Percentiles rank a stretch among this genome's conserved stretches.
These are phyloP conservation scores for Podochytrium sp. DNA, from an alignment of 192 early-diverging fungal genomes.

Conservation along the genomic window DNA sequence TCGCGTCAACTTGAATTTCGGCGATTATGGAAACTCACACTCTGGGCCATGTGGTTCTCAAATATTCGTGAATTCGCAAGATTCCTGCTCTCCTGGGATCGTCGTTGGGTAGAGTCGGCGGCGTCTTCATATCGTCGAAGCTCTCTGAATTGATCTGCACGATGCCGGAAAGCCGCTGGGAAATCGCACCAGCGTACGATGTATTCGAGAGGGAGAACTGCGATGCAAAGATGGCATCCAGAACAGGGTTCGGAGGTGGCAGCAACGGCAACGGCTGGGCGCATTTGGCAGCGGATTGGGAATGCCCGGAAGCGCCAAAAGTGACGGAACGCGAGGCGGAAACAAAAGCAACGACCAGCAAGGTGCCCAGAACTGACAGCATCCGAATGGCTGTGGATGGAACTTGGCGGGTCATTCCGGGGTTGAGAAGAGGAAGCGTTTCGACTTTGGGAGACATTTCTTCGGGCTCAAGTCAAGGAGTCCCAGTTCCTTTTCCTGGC, in stretches of 20 bases:
- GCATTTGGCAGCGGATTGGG: too few relatives aligned
- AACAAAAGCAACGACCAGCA: too few relatives aligned
- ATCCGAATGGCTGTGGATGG: too few relatives aligned
- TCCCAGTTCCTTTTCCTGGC: too few relatives aligned
- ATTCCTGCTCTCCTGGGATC: slow-evolving; percentile 18
- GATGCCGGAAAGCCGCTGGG: slow-evolving; percentile 33
- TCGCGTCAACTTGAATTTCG: too few relatives aligned
- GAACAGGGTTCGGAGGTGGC: slow-evolving; percentile 5
- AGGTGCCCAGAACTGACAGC: too few relatives aligned
- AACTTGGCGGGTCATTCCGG: too few relatives aligned
- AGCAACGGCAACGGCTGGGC: slow-evolving; percentile 18
- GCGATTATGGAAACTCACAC: slow-evolving; percentile 2
- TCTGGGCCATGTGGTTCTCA: slow-evolving; percentile 17
- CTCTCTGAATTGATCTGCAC: slow-evolving; percentile 42
- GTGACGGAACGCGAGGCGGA: too few relatives aligned
- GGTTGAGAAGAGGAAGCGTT: too few relatives aligned
- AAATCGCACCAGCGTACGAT: slow-evolving; percentile 17
- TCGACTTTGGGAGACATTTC: too few relatives aligned
- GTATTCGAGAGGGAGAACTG: slow-evolving; percentile 13
- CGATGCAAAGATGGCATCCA: slow-evolving; percentile 21
- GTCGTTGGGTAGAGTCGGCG: slow-evolving; percentile 20
- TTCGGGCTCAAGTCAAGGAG: too few relatives aligned
- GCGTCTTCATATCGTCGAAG: slow-evolving; percentile 42
- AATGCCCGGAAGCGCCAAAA: too few relatives aligned
- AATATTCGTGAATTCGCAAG: slow-evolving; percentile 16